Percentiles rank a stretch among this genome's conserved stretches.
Evolutionary conservation across 257 asterid genomes (phyloP).

Genomic region (Rehmannia glutinosa): DNA sequence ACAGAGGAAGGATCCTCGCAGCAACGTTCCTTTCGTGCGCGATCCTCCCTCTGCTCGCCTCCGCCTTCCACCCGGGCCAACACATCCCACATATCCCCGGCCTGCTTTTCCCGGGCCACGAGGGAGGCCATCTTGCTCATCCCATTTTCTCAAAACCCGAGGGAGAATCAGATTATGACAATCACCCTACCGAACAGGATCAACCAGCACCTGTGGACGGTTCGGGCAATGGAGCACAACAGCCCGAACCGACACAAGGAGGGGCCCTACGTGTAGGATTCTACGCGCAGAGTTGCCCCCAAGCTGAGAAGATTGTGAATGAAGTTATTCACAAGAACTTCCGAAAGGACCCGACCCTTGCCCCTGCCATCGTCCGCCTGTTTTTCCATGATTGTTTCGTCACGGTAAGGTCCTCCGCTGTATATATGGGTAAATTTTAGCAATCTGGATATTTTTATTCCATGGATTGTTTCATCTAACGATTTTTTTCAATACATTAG

Average conservation of each 20-base stretch:
- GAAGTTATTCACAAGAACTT: constrained; percentile 26
- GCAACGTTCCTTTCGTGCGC: constrained; percentile 28
- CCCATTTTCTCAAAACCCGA: too few species aligned
- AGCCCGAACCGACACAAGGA: not conserved
- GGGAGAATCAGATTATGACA: too few species aligned
- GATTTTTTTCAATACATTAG: too few species aligned
- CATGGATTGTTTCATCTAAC: too few species aligned
- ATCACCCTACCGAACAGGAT: too few species aligned
- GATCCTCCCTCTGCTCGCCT: constrained; percentile 38
- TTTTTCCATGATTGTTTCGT: constrained; percentile 65
- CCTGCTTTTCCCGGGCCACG: not conserved
- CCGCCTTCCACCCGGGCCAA: constrained; percentile 12
- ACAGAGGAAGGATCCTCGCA: constrained; percentile 32
- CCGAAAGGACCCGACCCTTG: constrained; percentile 32
- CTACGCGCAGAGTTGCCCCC: constrained; percentile 47
- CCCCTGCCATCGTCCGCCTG: constrained; percentile 51
- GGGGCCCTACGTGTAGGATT: constrained; percentile 28
- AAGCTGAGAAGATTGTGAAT: constrained; percentile 45
- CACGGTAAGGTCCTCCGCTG: constrained; percentile 30
- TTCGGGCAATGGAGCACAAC: not conserved
- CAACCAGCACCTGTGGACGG: not conserved
- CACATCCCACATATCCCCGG: not conserved
- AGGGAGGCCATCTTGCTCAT: too few species aligned
- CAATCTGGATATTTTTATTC: too few species aligned
- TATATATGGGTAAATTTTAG: too few species aligned